Percentiles rank a stretch among this genome's conserved stretches.
These are phyloP conservation scores for Bauhinia variegata DNA, from an alignment of 306 rosid genomes.

Conservation along the genomic window DNA sequence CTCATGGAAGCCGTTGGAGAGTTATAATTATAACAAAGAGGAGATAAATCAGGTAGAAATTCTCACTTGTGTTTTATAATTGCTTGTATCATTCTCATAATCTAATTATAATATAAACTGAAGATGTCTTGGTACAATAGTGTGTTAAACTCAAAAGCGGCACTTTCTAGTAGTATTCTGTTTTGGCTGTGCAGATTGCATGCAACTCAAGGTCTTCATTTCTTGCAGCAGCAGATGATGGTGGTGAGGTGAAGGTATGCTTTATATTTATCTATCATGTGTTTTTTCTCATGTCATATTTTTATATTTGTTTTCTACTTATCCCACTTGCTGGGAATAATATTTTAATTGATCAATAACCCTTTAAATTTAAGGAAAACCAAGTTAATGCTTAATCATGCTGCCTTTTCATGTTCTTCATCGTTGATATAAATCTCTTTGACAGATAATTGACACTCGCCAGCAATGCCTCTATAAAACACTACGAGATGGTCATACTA, in stretches of 20 bases:
- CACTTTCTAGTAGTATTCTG: background rate
- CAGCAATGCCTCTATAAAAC: constrained; percentile 85
- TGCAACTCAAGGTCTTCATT: constrained; percentile 77
- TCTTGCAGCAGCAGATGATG: constrained; percentile 95
- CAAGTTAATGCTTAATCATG: constrained; percentile 12
- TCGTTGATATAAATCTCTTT: constrained; percentile 44
- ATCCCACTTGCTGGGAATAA: constrained; percentile 15
- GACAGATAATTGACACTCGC: constrained; percentile 86
- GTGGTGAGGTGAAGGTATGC: constrained; percentile 89
- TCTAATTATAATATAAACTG: too few species aligned
- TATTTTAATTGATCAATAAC: background rate
- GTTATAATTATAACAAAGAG: constrained; percentile 74
- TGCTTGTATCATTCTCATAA: too few species aligned
- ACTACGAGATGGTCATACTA: constrained; percentile 81
- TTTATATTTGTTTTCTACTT: constrained; percentile 24
- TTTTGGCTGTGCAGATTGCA: constrained; percentile 59
- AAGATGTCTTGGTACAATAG: too few species aligned
- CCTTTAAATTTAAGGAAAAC: constrained; percentile 16
- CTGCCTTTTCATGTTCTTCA: constrained; percentile 28
- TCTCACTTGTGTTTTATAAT: background rate
- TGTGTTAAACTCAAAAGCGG: too few species aligned
- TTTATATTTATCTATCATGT: constrained; percentile 22
- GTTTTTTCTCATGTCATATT: constrained; percentile 12
- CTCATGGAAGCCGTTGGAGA: constrained; percentile 70
- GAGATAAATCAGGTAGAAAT: constrained; percentile 88